These are phyloP conservation scores for Colletotrichum kahawae DNA, from an alignment of 2,329 filamentous ascomycete species.

Conservation along the genomic window DNA sequence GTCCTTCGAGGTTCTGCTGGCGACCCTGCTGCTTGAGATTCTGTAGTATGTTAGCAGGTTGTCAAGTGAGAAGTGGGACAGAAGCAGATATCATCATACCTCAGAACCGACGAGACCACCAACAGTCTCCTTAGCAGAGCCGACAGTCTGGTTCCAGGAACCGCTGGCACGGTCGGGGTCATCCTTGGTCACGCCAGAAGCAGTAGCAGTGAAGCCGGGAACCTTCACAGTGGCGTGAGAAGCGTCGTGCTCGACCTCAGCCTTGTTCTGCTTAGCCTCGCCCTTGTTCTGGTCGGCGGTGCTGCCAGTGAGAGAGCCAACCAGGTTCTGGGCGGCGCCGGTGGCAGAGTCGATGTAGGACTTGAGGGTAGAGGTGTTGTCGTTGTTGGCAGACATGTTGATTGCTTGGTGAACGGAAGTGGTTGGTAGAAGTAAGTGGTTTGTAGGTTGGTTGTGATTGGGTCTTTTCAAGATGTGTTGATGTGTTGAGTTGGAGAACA, in stretches of 20 bases:
- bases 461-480: neutral
- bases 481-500: neutral
- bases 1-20: constrained; percentile 80
- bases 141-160: constrained; percentile 88
- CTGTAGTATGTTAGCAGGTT: constrained; percentile 32
- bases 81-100: constrained; percentile 38
- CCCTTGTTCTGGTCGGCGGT: constrained; percentile 70
- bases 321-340: constrained; percentile 72
- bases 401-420: neutral
- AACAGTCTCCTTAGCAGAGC: constrained; percentile 80
- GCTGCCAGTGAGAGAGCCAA: constrained; percentile 78
- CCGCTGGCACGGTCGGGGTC: constrained; percentile 74
- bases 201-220: constrained; percentile 73
- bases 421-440: neutral
- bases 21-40: constrained; percentile 75
- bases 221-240: constrained; percentile 78
- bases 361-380: constrained; percentile 74
- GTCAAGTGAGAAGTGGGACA: neutral
- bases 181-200: constrained; percentile 74
- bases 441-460: neutral
- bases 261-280: constrained; percentile 68
- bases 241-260: constrained; percentile 70
- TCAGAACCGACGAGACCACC: constrained; percentile 80
- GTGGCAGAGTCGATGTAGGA: constrained; percentile 76
- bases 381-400: constrained; percentile 23